Base-by-base conservation (phyloP, 164 flowering plant species). In the Aristolochia fimbriata region DNA sequence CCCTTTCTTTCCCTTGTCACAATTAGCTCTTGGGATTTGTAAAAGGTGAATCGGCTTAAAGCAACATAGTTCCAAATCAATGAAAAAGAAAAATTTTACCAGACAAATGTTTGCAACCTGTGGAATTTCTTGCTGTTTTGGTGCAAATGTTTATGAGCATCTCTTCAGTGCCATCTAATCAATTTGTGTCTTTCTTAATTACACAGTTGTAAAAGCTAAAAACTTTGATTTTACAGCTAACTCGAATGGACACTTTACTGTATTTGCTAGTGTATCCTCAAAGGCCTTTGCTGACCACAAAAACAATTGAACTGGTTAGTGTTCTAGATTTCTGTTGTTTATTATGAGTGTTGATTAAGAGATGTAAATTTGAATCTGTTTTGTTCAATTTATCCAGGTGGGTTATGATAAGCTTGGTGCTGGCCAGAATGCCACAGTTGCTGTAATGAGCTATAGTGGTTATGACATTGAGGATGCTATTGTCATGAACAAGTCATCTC, bases 381-480 rank as follows among this genome's bases (percentile, higher is more conserved):
- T 4, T 47, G 11, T 47, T 51, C 23, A 10, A 23, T 52, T 52
- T 37, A 16, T 54, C 69, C 76, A 92, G 98, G 88, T 93, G 61
- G 80, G 81, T 8, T 94, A 84, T 68, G 99, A 94, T 67, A 91
- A 87, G 77, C 94, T 93, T 62, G 97, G 97, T 58, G 99, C 99
- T 6, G 99, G 99, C 55, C 99, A 90, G 70, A 90, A 90, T 83
- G 99, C 99, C 54, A 90, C 96, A 23, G 96, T 90, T 74, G 96
- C 97, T 67, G 99, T 90, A n/a, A 88, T 93, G 99, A 93, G 97
- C 71, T 90, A 83, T 52, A 88, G 88, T 76, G 99, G 99, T 61
- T 93, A 90, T 75, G 99, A 93, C 69, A 93, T 93, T 69, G 99
- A 93, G 77, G 99, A 93, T 85, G 99, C 99, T 16, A 93, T 93